A percentile compares a stretch with the other conserved stretches of the same genome.
phyloP scores from a whole-genome alignment of 306 rosid genomes.

The Parietaria judaica region DNA sequence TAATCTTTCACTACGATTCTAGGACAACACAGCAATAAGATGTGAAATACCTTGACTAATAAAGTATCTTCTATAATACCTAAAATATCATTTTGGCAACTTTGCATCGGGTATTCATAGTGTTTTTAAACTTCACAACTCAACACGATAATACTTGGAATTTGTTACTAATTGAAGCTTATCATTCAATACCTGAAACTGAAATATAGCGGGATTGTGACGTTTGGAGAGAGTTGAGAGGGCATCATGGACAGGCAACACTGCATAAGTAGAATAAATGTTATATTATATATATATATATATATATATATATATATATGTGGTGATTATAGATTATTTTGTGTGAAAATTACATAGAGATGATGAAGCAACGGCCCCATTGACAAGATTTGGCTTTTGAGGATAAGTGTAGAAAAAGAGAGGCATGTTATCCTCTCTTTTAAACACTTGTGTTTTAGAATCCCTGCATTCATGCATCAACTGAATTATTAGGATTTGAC shows the following conservation, averaged over 20 bases:
- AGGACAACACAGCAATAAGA: too few relatives aligned
- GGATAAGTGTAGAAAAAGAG: constrained; percentile 30
- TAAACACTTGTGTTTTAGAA: constrained; percentile 17
- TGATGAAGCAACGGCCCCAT: constrained; percentile 24
- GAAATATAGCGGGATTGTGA: constrained; percentile 45
- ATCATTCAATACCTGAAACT: constrained; percentile 48
- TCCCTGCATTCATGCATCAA: constrained; percentile 25
- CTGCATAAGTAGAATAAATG: constrained; percentile 17
- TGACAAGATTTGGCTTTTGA: constrained; percentile 23
- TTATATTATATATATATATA: neutral
- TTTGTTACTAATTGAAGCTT: too few relatives aligned
- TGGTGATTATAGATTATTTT: neutral
- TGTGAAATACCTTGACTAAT: too few relatives aligned
- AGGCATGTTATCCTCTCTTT: constrained; percentile 39
- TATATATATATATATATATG: neutral
- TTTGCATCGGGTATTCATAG: too few relatives aligned
- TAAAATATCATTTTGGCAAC: too few relatives aligned
- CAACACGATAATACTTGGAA: too few relatives aligned
- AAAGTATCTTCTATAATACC: too few relatives aligned
- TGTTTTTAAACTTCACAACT: too few relatives aligned
- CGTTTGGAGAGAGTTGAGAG: constrained; percentile 44
- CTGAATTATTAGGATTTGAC: too few relatives aligned
- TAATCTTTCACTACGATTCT: too few relatives aligned
- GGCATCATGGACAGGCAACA: constrained; percentile 48
- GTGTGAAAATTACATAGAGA: constrained; percentile 30